Evolutionary conservation across 176 grass and related monocot genomes (phyloP).

Genomic region (Hsuehochloa calcarea): DNA sequence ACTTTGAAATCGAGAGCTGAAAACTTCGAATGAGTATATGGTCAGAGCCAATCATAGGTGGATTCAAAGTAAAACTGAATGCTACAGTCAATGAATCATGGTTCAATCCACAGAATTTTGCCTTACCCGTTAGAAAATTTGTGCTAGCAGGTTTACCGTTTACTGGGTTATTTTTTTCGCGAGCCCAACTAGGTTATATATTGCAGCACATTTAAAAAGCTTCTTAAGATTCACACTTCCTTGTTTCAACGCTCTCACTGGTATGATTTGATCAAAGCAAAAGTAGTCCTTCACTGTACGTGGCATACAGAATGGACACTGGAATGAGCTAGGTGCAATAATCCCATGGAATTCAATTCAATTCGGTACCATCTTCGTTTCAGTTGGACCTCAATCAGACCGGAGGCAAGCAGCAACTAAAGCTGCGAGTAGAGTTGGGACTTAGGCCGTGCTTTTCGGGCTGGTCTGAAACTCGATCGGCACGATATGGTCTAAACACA

Average conservation of each 20-base stretch:
- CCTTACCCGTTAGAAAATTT: not conserved
- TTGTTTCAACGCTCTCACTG: not conserved
- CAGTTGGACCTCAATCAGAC: not conserved
- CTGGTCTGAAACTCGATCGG: too few relatives aligned
- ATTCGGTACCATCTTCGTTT: not conserved
- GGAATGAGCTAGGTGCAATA: not conserved
- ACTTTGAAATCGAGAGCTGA: not conserved
- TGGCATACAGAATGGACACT: not conserved
- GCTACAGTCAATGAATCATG: not conserved
- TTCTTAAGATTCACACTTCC: not conserved
- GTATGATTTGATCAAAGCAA: not conserved
- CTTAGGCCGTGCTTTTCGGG: too few relatives aligned
- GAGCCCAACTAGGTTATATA: not conserved
- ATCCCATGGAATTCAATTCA: not conserved
- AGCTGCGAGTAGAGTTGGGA: too few relatives aligned
- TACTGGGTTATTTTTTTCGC: not conserved
- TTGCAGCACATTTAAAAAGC: not conserved
- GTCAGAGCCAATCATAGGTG: not conserved
- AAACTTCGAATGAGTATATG: not conserved
- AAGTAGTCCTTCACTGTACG: conserved; percentile 4
- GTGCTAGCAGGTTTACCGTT: not conserved
- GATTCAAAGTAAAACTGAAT: conserved; percentile 29
- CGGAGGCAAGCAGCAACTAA: not conserved
- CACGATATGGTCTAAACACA: too few relatives aligned
- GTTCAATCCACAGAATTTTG: not conserved